These are phyloP conservation scores for Exobasidium rhododendri DNA, from an alignment of 1,284 basidiomycete genomes.

Conservation along the genomic window DNA sequence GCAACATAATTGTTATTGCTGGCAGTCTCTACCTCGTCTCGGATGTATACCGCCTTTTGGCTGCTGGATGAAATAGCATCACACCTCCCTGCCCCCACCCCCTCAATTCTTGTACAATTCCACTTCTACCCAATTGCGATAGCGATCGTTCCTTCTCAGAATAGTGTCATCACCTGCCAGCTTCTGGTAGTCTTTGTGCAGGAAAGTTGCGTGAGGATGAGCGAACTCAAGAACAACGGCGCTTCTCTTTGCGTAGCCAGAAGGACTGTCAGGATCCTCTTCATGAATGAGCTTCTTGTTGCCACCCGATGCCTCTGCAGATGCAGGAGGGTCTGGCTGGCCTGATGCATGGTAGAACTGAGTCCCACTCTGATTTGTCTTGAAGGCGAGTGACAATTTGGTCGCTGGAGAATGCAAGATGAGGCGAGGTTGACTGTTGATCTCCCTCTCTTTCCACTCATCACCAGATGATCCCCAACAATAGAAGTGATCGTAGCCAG, in stretches of 20 bases:
- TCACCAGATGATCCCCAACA: conserved; percentile 32
- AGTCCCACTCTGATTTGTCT: conserved; percentile 42
- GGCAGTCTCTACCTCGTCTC: conserved; percentile 51
- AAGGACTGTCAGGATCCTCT: conserved; percentile 15
- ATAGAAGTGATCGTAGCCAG: conserved; percentile 49
- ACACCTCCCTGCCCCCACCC: not conserved
- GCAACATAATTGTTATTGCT: conserved; percentile 31
- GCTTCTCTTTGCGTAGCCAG: conserved; percentile 30
- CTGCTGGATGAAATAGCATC: not conserved
- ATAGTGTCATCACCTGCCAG: conserved; percentile 35
- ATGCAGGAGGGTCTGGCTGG: conserved; percentile 18
- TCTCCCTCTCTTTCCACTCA: not conserved
- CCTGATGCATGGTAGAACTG: conserved; percentile 43
- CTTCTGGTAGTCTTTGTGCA: conserved; percentile 16
- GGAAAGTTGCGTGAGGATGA: conserved; percentile 46
- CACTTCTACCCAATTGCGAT: conserved; percentile 33
- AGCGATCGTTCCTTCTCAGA: conserved; percentile 28
- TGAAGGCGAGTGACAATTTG: conserved; percentile 29
- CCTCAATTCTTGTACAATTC: conserved; percentile 12
- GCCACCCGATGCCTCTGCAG: not conserved
- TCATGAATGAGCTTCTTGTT: not conserved
- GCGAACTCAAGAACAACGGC: conserved; percentile 43
- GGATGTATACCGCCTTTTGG: conserved; percentile 39
- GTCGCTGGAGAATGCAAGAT: conserved; percentile 14
- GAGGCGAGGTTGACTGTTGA: not conserved